phyloP scores from a whole-genome alignment of 1,284 basidiomycete species.

The Butyriboletus appendiculatus region DNA sequence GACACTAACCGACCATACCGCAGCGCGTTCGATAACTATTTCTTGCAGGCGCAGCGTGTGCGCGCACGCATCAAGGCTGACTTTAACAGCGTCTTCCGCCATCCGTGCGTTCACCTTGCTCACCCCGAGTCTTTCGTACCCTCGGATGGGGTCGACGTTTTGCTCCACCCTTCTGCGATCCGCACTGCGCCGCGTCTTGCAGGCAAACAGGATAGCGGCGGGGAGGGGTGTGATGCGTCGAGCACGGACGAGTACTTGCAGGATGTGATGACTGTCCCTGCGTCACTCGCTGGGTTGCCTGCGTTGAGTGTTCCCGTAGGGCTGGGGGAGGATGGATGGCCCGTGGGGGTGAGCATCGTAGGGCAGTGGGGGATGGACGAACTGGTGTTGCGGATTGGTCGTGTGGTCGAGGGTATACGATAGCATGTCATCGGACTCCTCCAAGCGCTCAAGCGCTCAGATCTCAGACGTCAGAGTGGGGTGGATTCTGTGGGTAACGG shows the following conservation, averaged over 20 bases:
- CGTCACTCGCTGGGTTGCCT: slow-evolving; percentile 88
- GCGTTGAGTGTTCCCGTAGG: slow-evolving; percentile 72
- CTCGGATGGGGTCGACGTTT: slow-evolving; percentile 64
- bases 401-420: slow-evolving; percentile 39
- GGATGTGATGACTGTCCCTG: slow-evolving; percentile 91
- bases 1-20: neutral
- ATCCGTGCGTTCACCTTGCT: slow-evolving; percentile 51
- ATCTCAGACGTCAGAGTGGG: slow-evolving; percentile 21
- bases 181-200: slow-evolving; percentile 68
- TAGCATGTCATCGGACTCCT: neutral
- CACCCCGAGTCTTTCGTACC: slow-evolving; percentile 10
- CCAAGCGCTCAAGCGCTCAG: neutral
- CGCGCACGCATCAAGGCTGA: slow-evolving; percentile 73
- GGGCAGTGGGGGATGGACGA: slow-evolving; percentile 91
- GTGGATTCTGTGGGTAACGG: slow-evolving; percentile 25
- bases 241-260: slow-evolving; percentile 75
- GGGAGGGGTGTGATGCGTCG: slow-evolving; percentile 10
- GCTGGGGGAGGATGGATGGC: slow-evolving; percentile 66
- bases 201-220: slow-evolving; percentile 3
- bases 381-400: slow-evolving; percentile 59
- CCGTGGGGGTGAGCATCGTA: slow-evolving; percentile 82
- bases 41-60: slow-evolving; percentile 87
- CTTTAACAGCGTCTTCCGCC: slow-evolving; percentile 70
- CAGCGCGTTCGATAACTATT: slow-evolving; percentile 96
- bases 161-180: slow-evolving; percentile 88